phyloP scores from a whole-genome alignment of 1,284 basidiomycete species.

The Cerioporus squamosus region DNA sequence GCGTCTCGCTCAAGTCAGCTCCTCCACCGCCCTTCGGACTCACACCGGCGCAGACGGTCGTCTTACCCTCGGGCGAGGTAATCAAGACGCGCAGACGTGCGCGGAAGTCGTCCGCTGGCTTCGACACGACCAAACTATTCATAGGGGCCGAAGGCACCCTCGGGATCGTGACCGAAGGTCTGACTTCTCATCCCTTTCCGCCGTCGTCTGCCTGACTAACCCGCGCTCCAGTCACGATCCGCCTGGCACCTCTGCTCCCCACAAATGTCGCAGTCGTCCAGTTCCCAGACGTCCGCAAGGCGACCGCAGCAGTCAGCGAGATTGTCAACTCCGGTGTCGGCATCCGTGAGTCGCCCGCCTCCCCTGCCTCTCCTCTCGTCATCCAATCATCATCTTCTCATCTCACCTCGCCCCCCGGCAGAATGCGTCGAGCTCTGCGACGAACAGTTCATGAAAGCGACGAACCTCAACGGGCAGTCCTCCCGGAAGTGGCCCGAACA shows the following conservation, averaged over 20 bases:
- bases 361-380: background rate
- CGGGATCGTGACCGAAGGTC: constrained; percentile 91
- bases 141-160: constrained; percentile 96
- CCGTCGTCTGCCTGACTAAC: constrained; percentile 33
- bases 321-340: constrained; percentile 77
- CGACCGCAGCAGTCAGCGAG: constrained; percentile 77
- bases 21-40: background rate
- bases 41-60: constrained; percentile 66
- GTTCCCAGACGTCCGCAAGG: constrained; percentile 66
- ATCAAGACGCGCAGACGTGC: constrained; percentile 91
- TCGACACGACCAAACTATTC: constrained; percentile 90
- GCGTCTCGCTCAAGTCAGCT: constrained; percentile 8
- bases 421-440: constrained; percentile 83
- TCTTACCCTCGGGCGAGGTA: constrained; percentile 88
- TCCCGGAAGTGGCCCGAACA: constrained; percentile 65
- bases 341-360: constrained; percentile 54
- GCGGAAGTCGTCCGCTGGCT: constrained; percentile 90
- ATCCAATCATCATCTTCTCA: no score
- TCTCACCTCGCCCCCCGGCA: constrained; percentile 10
- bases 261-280: constrained; percentile 74
- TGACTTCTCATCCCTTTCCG: constrained; percentile 37
- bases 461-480: constrained; percentile 67
- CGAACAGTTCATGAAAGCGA: constrained; percentile 69
- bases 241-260: constrained; percentile 79
- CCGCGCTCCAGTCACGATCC: constrained; percentile 66